Evolutionary conservation across 495 filamentous ascomycete species (phyloP), one percentile per base, ranked within the genome.

Genomic region (Neurospora sp.): DNA sequence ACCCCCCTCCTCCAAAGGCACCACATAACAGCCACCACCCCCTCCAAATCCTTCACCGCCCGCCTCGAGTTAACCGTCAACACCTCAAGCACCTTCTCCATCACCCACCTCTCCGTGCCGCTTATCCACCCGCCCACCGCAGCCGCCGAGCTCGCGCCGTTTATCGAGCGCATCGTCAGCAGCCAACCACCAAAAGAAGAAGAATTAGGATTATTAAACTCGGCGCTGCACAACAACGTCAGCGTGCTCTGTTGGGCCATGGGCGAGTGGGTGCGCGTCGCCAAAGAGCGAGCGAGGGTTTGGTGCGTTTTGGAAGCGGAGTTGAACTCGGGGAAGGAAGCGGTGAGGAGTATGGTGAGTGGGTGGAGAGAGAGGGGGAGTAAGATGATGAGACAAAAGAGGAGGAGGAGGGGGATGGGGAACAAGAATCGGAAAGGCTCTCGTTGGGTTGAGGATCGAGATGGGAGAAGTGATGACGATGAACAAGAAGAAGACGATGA

Each of bases 261-360:
- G 87, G 81, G 81, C 37, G 83, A 86, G 73, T 88, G 87, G 87
- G 68, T 83, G 53, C 83, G 85, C 9, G 77, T 84, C 0, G 83
- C 85, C 22, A 77, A 78, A 37, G 77, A 79, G 65, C 71, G 87
- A 40, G 87, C 86, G 0, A 76, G 76, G 14, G 82, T 86, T 16
- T 88, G 86, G 87, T 76, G 77, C 44, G 77, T 79, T 2, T 70
- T 87, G 31, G 81, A 85, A 38, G 69, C 71, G 2, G 83, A 46
- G 42, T n/a, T 46, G 42, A 88, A 59, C 74, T 87, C 9, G 1
- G 82, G 72, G 16, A 75, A 75, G 39, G 77, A 77, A 22, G 71
- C 61, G 44, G 12, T 84, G 9, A 53, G 48, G 12, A 76, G 69
- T 31, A 82, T 80, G 68, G 80, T 79, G 16, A 38, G 59, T 20